Percentiles rank a stretch among this genome's conserved stretches.
These are phyloP conservation scores for Fagopyrum esculentum DNA, from an alignment of 148 eudicot species.

Conservation along the genomic window DNA sequence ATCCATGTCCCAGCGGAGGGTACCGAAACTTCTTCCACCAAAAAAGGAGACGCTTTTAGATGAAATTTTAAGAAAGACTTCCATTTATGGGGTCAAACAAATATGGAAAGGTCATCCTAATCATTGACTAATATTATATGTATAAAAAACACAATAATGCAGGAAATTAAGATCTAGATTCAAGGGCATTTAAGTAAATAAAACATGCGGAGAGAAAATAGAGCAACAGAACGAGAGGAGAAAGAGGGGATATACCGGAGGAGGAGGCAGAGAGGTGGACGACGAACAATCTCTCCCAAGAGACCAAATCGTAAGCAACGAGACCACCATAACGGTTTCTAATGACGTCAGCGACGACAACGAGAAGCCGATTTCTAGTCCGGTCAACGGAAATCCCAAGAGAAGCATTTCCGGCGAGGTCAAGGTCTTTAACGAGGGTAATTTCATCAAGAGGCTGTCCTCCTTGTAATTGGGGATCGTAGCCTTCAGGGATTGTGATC, in stretches of 20 bases:
- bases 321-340: constrained; percentile 61
- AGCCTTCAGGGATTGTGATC: constrained; percentile 29
- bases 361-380: constrained; percentile 55
- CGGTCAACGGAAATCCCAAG: constrained; percentile 55
- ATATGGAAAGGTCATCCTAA: too few relatives aligned
- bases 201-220: neutral
- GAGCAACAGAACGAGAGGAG: neutral
- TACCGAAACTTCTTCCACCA: too few relatives aligned
- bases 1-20: too few relatives aligned
- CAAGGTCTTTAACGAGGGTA: constrained; percentile 40
- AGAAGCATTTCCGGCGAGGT: constrained; percentile 50
- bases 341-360: constrained; percentile 49
- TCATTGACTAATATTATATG: too few relatives aligned
- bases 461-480: neutral
- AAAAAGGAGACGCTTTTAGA: too few relatives aligned
- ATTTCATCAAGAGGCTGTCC: constrained; percentile 33
- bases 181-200: neutral
- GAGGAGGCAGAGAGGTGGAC: constrained; percentile 49
- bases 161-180: neutral
- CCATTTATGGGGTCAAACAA: neutral
- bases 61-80: neutral
- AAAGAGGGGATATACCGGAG: constrained; percentile 29
- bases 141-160: neutral
- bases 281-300: constrained; percentile 63
- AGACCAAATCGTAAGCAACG: constrained; percentile 70